Conservation (phyloP, 352 stramenopile species). For the Pythium chondricola region DNA sequence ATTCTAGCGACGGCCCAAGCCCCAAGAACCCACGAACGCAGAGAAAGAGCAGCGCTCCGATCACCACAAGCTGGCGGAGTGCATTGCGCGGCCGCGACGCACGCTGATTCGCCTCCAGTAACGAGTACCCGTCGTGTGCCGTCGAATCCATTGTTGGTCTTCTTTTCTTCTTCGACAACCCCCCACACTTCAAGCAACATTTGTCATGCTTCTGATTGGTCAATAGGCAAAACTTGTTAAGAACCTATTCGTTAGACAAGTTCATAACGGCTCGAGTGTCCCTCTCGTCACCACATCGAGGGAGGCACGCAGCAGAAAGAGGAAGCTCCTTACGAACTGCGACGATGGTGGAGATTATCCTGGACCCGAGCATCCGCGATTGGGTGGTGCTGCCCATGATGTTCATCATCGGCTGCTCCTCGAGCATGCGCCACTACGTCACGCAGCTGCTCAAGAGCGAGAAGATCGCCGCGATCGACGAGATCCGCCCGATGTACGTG, state of each 20-base stretch:
- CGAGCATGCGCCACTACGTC: constrained; percentile 82
- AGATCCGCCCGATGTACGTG: constrained; percentile 68
- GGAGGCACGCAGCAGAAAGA: too few species aligned
- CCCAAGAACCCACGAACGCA: constrained; percentile 1
- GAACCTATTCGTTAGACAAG: too few species aligned
- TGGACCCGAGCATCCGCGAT: constrained; percentile 92
- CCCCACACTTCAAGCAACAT: constrained; percentile 1
- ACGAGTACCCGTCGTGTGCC: too few species aligned
- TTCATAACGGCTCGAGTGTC: too few species aligned
- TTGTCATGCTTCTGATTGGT: neutral
- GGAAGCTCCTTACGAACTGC: neutral
- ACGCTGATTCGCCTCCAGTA: too few species aligned
- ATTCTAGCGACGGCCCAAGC: neutral
- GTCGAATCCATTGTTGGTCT: neutral
- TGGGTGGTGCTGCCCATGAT: constrained; percentile 98
- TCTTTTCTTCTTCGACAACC: neutral
- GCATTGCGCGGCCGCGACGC: neutral
- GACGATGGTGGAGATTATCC: constrained; percentile 83
- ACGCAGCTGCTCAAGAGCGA: constrained; percentile 81
- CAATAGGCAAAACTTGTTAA: neutral
- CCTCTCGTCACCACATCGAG: too few species aligned
- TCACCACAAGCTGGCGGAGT: neutral
- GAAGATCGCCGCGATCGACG: constrained; percentile 70
- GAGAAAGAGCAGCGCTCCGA: neutral
- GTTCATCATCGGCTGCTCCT: constrained; percentile 90